phyloP scores from a whole-genome alignment of 1,284 basidiomycete species.

The Cutaneotrichosporon cyanovorans region DNA sequence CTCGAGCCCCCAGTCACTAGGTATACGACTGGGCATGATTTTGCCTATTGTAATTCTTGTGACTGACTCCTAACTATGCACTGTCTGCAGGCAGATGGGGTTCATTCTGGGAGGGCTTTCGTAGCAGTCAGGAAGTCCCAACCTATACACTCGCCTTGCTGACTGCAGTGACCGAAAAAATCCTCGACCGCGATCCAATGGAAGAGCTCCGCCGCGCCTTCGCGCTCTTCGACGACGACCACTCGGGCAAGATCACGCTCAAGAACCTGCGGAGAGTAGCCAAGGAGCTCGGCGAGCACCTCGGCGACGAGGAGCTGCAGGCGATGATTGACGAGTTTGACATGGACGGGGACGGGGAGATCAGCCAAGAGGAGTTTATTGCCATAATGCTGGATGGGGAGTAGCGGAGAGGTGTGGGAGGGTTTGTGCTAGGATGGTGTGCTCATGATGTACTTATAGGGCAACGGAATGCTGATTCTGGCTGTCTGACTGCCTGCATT shows the following conservation, averaged over 20 bases:
- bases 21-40: too few relatives aligned
- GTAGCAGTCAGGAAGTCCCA: too few relatives aligned
- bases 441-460: too few relatives aligned
- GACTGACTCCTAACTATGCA: too few relatives aligned
- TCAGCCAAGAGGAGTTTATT: slow-evolving; percentile 57
- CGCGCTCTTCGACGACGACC: slow-evolving; percentile 92
- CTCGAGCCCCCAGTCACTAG: too few relatives aligned
- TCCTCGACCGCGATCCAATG: slow-evolving; percentile 87
- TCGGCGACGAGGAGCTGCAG: slow-evolving; percentile 98
- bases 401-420: slow-evolving; percentile 29
- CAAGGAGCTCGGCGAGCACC: slow-evolving; percentile 89
- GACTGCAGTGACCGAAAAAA: slow-evolving; percentile 78
- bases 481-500: too few relatives aligned
- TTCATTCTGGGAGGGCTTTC: too few relatives aligned
- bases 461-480: too few relatives aligned
- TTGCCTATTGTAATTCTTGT: too few relatives aligned
- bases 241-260: slow-evolving; percentile 87
- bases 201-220: slow-evolving; percentile 95
- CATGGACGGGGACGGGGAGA: slow-evolving; percentile 95
- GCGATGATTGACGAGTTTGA: slow-evolving; percentile 99
- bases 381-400: slow-evolving; percentile 95
- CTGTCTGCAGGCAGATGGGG: too few relatives aligned
- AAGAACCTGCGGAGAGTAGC: slow-evolving; percentile 88
- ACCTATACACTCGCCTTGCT: slow-evolving; percentile 2
- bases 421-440: neutral